Conservation (phyloP, 352 stramenopile species). For the Albugo laibachii region DNA sequence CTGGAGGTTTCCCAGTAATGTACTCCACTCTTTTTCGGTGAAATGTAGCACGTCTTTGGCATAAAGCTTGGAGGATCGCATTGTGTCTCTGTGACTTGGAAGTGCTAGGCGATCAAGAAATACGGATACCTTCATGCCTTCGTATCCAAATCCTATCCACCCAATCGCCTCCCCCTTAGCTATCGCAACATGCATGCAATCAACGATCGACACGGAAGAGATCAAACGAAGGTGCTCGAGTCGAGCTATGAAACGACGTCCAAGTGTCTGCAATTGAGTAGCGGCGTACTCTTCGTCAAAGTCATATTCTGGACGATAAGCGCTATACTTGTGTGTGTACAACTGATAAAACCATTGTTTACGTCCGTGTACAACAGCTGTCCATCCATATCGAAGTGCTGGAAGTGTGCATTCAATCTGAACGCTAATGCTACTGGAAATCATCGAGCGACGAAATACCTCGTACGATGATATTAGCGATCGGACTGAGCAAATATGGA, state of each 20-base stretch:
- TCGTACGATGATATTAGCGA: slow-evolving; percentile 20
- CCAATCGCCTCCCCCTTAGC: slow-evolving; percentile 10
- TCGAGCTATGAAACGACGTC: slow-evolving; percentile 21
- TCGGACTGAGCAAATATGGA: slow-evolving; percentile 21
- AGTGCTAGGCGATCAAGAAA: slow-evolving; percentile 42
- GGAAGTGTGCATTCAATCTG: slow-evolving; percentile 26
- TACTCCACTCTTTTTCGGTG: too few species aligned
- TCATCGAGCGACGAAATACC: slow-evolving; percentile 12
- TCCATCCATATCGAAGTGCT: slow-evolving; percentile 48
- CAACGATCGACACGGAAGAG: slow-evolving; percentile 21
- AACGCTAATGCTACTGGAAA: slow-evolving; percentile 4
- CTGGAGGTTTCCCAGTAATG: too few species aligned
- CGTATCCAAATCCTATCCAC: slow-evolving; percentile 51
- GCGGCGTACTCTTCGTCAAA: slow-evolving; percentile 51
- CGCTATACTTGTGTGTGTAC: slow-evolving; percentile 20
- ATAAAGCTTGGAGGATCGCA: slow-evolving; percentile 9
- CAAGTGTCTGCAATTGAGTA: slow-evolving; percentile 38
- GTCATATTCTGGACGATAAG: slow-evolving; percentile 34
- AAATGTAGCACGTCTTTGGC: too few species aligned
- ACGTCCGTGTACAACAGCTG: slow-evolving; percentile 9
- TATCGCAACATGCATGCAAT: slow-evolving; percentile 12
- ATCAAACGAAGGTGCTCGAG: slow-evolving; percentile 12
- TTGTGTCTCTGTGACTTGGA: slow-evolving; percentile 18
- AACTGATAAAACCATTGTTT: slow-evolving; percentile 28
- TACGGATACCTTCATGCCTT: slow-evolving; percentile 33